Evolutionary conservation across 2,329 filamentous ascomycete genomes (phyloP).

Genomic region (Coniochaeta pulveracea): DNA sequence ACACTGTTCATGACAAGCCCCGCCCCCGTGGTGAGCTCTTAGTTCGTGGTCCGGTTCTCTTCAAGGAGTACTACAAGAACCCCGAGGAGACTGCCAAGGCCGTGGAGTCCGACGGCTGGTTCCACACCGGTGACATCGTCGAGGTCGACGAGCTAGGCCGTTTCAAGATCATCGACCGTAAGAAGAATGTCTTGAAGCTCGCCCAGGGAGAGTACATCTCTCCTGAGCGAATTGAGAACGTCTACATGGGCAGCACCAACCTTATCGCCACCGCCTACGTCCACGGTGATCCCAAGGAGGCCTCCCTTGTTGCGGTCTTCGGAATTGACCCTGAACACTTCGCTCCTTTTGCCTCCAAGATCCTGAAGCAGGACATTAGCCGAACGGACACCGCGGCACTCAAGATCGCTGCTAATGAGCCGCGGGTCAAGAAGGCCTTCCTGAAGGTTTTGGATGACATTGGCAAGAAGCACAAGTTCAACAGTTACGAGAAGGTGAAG

Average conservation of each 20-base stretch:
- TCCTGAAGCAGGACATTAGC: constrained; percentile 57
- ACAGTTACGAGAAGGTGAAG: constrained; percentile 76
- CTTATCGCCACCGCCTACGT: constrained; percentile 76
- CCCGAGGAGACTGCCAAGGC: constrained; percentile 74
- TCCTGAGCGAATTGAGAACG: constrained; percentile 92
- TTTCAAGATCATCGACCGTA: constrained; percentile 87
- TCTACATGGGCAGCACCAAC: constrained; percentile 72
- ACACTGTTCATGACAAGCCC: constrained; percentile 77
- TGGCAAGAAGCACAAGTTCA: constrained; percentile 76
- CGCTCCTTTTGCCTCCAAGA: constrained; percentile 65
- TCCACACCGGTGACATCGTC: constrained; percentile 89
- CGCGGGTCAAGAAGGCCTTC: constrained; percentile 62
- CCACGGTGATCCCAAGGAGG: constrained; percentile 78
- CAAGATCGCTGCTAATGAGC: constrained; percentile 53
- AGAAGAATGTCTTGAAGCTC: constrained; percentile 99
- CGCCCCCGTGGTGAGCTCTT: constrained; percentile 84
- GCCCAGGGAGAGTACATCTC: constrained; percentile 97
- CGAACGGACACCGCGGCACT: constrained; percentile 56
- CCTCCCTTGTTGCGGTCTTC: constrained; percentile 74
- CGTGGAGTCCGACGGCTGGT: constrained; percentile 86
- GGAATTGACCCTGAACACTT: constrained; percentile 80
- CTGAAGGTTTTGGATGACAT: constrained; percentile 69
- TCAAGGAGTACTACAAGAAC: constrained; percentile 85
- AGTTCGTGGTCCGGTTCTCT: constrained; percentile 67
- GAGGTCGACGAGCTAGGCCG: constrained; percentile 76